Conservation (phyloP, 345 rosid genomes). For the Crucihimalaya himalaica region DNA sequence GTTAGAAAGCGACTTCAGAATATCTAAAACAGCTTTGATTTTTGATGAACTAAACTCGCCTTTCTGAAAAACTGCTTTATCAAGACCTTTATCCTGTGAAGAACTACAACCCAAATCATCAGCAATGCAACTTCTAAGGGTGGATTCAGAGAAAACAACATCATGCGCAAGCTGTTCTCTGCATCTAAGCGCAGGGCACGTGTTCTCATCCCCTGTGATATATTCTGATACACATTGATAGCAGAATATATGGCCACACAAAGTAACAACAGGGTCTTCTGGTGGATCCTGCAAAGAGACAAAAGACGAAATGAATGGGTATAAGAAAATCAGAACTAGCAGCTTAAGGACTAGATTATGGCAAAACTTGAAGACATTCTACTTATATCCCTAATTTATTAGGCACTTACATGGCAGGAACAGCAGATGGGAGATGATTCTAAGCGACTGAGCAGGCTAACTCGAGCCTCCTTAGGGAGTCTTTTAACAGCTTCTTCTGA, state of each 20-base stretch:
- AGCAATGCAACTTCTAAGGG: constrained; percentile 56
- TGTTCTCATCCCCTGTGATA: constrained; percentile 79
- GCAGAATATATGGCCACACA: constrained; percentile 91
- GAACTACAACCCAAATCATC: constrained; percentile 49
- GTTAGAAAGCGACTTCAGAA: constrained; percentile 54
- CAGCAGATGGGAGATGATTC: constrained; percentile 62
- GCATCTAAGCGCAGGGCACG: constrained; percentile 67
- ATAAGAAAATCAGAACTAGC: not conserved
- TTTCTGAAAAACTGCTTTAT: constrained; percentile 48
- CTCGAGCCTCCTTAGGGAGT: constrained; percentile 56
- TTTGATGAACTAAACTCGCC: constrained; percentile 71
- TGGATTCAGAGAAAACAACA: constrained; percentile 73
- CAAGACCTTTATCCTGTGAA: constrained; percentile 41
- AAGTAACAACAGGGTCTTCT: constrained; percentile 81
- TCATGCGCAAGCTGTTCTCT: constrained; percentile 72
- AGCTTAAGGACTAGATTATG: constrained; percentile 11
- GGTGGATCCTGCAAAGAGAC: constrained; percentile 82
- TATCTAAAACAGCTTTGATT: constrained; percentile 70
- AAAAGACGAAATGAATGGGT: constrained; percentile 13
- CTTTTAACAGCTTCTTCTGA: constrained; percentile 68
- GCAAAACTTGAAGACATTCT: constrained; percentile 14
- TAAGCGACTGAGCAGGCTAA: constrained; percentile 52
- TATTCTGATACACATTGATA: constrained; percentile 80
- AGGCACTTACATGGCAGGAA: constrained; percentile 67
- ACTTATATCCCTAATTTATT: not conserved